Evolutionary conservation across 2,329 filamentous ascomycete species (phyloP).

Genomic region (Pseudonectria foliicola): DNA sequence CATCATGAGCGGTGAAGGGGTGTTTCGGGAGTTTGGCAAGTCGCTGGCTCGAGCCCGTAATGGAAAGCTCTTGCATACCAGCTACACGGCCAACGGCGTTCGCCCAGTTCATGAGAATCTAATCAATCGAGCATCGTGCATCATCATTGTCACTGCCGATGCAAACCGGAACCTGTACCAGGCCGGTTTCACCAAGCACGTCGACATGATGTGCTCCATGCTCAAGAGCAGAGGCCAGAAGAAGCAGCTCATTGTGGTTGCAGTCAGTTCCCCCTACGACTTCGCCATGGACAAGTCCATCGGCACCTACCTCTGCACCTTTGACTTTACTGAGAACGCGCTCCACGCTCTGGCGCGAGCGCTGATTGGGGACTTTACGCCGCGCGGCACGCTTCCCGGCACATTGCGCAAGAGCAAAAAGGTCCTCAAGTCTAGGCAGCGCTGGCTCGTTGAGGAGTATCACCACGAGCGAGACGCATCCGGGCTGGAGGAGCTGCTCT

Average conservation of each 20-base stretch:
- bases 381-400: slow-evolving; percentile 56
- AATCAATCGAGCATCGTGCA: slow-evolving; percentile 78
- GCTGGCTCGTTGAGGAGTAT: slow-evolving; percentile 90
- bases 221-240: slow-evolving; percentile 69
- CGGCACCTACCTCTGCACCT: slow-evolving; percentile 89
- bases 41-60: slow-evolving; percentile 80
- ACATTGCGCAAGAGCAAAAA: slow-evolving; percentile 84
- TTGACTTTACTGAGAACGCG: slow-evolving; percentile 91
- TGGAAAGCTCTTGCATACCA: slow-evolving; percentile 84
- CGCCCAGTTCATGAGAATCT: slow-evolving; percentile 89
- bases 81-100: slow-evolving; percentile 89
- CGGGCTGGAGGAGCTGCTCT: slow-evolving; percentile 69
- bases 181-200: slow-evolving; percentile 89
- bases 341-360: slow-evolving; percentile 78
- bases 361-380: slow-evolving; percentile 67
- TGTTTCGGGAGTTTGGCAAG: slow-evolving; percentile 83
- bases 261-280: slow-evolving; percentile 92
- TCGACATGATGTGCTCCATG: slow-evolving; percentile 91
- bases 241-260: slow-evolving; percentile 84
- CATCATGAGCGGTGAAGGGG: slow-evolving; percentile 86
- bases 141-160: slow-evolving; percentile 88
- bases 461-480: slow-evolving; percentile 69
- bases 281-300: slow-evolving; percentile 90
- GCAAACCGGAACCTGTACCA: slow-evolving; percentile 93
- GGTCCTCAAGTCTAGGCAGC: slow-evolving; percentile 78